Evolutionary conservation across 768 basidiomycete species (phyloP), one percentile per base, ranked within the genome.

Genomic region (Boletus rubropictus): DNA sequence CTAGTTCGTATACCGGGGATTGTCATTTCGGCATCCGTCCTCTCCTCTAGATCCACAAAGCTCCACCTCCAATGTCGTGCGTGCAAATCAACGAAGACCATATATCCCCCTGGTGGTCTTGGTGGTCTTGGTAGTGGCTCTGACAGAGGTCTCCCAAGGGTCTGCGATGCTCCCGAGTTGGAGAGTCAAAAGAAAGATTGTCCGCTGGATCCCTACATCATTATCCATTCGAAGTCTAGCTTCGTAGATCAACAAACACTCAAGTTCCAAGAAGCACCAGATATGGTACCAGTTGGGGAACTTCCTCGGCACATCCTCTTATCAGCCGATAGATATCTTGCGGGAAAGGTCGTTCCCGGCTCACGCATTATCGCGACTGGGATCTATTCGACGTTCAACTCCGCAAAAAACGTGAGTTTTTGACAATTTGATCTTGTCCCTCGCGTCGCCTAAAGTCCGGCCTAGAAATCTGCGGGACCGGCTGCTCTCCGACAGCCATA

Each of bases 221-320:
- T 99, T 61, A 74, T 97, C 14, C 96, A 99, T 66, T 86, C 91
- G 31, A 89, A 91, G 68, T 98, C 91, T 27, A 75, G 80, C 6
- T 99, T 98, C 61, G 86, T 93, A 7, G 96, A 99, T 62, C 93
- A 96, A 56, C 96, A 99, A 68, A 88, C 81, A 10, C 76, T 99
- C 57, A 99, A 99, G 65, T 78, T 99, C 11, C 96, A 99, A 67
- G 96, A 99, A 67, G 94, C 95, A 15, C 96, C 96, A 0, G 96
- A 99, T 65, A 96, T 97, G 91, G 96, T 99, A 1, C 96, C 96
- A 0, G 94, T 98, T 21, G 96, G 96, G 76, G 96, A 99, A 62
- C 73, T 99, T 34, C 96, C 96, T 8, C 72, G 94, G 40, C 96
- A 98, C 63, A 92, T 99, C 78, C 76, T 95, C 42, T 73, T 99